A percentile compares a stretch with the other conserved stretches of the same genome.
These are phyloP conservation scores for Aphanomyces stellatus DNA, from an alignment of 352 stramenopile species.

Conservation along the genomic window DNA sequence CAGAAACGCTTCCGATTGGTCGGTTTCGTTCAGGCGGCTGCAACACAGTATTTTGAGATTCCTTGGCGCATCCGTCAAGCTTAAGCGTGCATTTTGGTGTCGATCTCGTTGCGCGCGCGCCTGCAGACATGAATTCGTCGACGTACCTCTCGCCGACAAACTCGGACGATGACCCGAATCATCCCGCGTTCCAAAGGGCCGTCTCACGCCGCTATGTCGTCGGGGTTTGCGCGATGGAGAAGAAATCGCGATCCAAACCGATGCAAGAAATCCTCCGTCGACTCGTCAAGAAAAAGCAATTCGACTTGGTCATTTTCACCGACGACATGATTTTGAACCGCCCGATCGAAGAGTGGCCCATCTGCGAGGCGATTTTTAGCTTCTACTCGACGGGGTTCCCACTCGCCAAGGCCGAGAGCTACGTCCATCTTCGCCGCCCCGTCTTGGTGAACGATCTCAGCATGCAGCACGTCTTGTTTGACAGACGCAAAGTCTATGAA, in stretches of 20 bases:
- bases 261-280: constrained; percentile 95
- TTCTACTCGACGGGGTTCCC: constrained; percentile 99
- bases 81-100: not conserved
- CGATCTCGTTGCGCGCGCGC: not conserved
- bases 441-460: constrained; percentile 97
- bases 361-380: constrained; percentile 96
- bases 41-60: not conserved
- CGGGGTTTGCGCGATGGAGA: constrained; percentile 98
- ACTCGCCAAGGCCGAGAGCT: constrained; percentile 94
- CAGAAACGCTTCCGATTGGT: not conserved
- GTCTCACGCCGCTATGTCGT: constrained; percentile 58
- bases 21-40: not conserved
- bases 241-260: constrained; percentile 96
- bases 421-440: constrained; percentile 92
- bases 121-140: not conserved
- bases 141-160: not conserved
- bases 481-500: constrained; percentile 94
- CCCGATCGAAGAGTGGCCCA: constrained; percentile 91
- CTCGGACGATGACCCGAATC: not conserved
- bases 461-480: constrained; percentile 95
- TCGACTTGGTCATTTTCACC: constrained; percentile 97
- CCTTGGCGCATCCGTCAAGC: not conserved
- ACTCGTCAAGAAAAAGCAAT: constrained; percentile 88
- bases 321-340: constrained; percentile 94
- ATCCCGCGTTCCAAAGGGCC: not conserved